Conservation (phyloP, 805 yeast genomes). For the Candida maesae region DNA sequence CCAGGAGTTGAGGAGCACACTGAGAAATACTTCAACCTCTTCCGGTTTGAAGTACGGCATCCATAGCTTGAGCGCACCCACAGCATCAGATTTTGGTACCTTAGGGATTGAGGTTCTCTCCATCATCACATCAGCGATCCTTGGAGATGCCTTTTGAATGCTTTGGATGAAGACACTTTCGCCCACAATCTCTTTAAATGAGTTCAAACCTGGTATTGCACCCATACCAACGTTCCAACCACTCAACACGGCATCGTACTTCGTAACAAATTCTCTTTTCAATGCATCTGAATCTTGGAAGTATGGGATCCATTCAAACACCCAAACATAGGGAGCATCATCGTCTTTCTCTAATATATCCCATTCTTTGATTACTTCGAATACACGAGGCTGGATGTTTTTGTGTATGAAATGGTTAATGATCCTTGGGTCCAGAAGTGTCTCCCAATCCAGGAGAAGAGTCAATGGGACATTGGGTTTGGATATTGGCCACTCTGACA, state of each 20-base stretch:
- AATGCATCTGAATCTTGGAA: constrained; percentile 19
- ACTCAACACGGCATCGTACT: constrained; percentile 20
- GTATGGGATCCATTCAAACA: constrained; percentile 38
- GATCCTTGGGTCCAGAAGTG: constrained; percentile 30
- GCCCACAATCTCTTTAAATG: constrained; percentile 34
- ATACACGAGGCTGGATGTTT: constrained; percentile 28
- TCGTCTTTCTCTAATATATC: constrained; percentile 7
- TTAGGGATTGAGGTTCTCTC: too few species aligned
- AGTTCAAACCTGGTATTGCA: constrained; percentile 21
- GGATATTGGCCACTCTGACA: constrained; percentile 36
- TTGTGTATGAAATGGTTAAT: constrained; percentile 29
- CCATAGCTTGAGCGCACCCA: too few species aligned
- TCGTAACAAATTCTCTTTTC: constrained; percentile 21
- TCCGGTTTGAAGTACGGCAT: too few species aligned
- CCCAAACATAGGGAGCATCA: constrained; percentile 29
- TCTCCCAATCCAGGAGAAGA: constrained; percentile 40
- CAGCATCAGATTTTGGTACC: too few species aligned
- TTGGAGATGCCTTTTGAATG: constrained; percentile 21
- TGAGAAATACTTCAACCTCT: too few species aligned
- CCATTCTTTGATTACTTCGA: constrained; percentile 38
- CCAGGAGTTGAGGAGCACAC: constrained; percentile 36
- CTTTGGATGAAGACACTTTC: constrained; percentile 17
- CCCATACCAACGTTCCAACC: constrained; percentile 16
- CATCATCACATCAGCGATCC: constrained; percentile 11
- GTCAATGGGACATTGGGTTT: constrained; percentile 38